Conservation (phyloP, 2,329 filamentous ascomycete species). For the Claviceps africana region DNA sequence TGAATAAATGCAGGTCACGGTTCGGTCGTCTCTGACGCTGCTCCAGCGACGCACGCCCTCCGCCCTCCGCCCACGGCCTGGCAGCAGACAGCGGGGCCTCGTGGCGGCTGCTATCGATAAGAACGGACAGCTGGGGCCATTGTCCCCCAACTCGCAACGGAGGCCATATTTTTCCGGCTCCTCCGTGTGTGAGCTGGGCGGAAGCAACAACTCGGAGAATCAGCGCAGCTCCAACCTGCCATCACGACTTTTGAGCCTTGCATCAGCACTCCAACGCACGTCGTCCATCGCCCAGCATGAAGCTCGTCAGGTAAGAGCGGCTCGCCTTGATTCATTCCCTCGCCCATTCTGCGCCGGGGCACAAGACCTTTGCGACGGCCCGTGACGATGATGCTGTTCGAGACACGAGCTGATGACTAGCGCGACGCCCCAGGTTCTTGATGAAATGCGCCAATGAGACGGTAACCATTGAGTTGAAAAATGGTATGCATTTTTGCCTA, state of each 20-base stretch:
- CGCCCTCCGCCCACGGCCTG: too few relatives aligned
- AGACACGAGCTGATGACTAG: slow-evolving; percentile 4
- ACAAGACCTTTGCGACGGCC: not conserved
- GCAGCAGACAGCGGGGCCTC: not conserved
- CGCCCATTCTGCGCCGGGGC: not conserved
- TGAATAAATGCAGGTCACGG: not conserved
- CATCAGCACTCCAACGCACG: not conserved
- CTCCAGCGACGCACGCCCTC: not conserved
- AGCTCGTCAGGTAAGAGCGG: slow-evolving; percentile 76
- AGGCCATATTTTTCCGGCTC: not conserved
- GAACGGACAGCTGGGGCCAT: not conserved
- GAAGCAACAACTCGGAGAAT: not conserved
- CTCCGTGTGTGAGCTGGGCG: not conserved
- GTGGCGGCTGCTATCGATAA: slow-evolving; percentile 3
- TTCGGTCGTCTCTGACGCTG: not conserved
- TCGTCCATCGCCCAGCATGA: slow-evolving; percentile 51
- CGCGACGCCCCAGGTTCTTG: slow-evolving; percentile 58
- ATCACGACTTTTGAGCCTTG: not conserved
- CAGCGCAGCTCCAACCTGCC: not conserved
- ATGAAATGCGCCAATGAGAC: slow-evolving; percentile 99
- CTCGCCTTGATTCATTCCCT: not conserved
- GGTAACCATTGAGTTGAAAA: slow-evolving; percentile 95
- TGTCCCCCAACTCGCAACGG: not conserved
- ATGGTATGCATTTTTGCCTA: slow-evolving; percentile 46
- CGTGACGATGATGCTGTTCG: slow-evolving; percentile 5